Evolutionary conservation across 2,329 filamentous ascomycete genomes (phyloP).

Genomic region (Emericellopsis cladophorae): DNA sequence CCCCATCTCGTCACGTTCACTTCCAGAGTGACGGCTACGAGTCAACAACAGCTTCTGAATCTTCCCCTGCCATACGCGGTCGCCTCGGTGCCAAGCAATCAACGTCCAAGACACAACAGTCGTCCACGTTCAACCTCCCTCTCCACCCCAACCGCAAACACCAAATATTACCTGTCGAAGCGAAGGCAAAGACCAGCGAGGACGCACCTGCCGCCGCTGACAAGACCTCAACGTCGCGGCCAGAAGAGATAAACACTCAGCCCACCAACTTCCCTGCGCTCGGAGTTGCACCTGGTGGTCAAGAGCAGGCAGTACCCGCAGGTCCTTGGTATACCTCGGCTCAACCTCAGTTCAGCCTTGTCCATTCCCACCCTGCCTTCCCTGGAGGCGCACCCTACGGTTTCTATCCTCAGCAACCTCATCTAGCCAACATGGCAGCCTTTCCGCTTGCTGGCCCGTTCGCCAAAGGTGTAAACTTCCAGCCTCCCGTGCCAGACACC

Average conservation of each 20-base stretch:
- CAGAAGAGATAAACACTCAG: neutral
- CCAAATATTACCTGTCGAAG: neutral
- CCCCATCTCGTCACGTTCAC: constrained; percentile 2
- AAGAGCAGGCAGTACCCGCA: neutral
- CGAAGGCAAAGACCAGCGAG: constrained; percentile 2
- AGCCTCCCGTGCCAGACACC: constrained; percentile 46
- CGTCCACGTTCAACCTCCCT: neutral
- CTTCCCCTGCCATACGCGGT: neutral
- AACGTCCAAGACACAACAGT: neutral
- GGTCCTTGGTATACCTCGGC: constrained; percentile 11
- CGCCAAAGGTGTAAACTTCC: constrained; percentile 34
- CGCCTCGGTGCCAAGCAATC: neutral
- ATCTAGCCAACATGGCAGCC: constrained; percentile 21
- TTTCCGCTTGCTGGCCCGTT: constrained; percentile 27
- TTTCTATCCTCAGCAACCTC: constrained; percentile 3
- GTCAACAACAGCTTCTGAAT: neutral
- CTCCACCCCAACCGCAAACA: neutral
- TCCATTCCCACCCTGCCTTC: constrained; percentile 2
- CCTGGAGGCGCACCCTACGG: constrained; percentile 5
- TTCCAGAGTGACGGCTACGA: constrained; percentile 1
- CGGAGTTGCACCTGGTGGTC: constrained; percentile 7
- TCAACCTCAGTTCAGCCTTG: constrained; percentile 10
- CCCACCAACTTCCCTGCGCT: constrained; percentile 13
- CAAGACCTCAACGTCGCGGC: neutral
- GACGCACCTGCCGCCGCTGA: neutral